These are phyloP conservation scores for Diplodia corticola DNA, from an alignment of 2,329 filamentous ascomycete species.

Conservation along the genomic window DNA sequence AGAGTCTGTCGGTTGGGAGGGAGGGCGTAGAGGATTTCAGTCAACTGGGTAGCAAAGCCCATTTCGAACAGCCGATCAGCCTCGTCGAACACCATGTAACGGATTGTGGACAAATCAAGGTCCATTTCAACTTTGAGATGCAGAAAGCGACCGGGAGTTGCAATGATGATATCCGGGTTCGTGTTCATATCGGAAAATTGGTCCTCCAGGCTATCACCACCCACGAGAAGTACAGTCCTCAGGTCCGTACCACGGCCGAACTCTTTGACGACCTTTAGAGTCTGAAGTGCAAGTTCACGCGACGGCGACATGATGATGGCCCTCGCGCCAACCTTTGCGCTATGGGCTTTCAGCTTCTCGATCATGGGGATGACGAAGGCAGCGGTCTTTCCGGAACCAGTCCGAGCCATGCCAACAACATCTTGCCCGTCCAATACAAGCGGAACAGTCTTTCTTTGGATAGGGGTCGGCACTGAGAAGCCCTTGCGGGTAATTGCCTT, in stretches of 20 bases:
- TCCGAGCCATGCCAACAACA: constrained; percentile 98
- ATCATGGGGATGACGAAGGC: constrained; percentile 99
- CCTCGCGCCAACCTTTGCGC: constrained; percentile 79
- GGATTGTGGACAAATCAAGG: constrained; percentile 83
- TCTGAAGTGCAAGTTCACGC: constrained; percentile 91
- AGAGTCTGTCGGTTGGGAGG: constrained; percentile 84
- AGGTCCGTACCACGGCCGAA: constrained; percentile 87
- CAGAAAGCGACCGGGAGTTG: constrained; percentile 92
- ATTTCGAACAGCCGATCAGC: constrained; percentile 97
- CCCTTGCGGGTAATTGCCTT: constrained; percentile 93
- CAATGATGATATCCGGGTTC: constrained; percentile 97
- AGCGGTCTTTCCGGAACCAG: constrained; percentile 97
- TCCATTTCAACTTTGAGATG: constrained; percentile 97
- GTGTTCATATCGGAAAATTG: constrained; percentile 90
- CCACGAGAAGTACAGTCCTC: constrained; percentile 85
- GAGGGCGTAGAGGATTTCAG: constrained; percentile 87
- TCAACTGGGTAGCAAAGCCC: constrained; percentile 92
- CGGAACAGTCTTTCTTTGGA: constrained; percentile 95
- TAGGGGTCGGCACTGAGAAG: constrained; percentile 93
- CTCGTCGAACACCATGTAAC: constrained; percentile 96
- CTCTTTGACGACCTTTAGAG: constrained; percentile 94
- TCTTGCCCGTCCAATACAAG: constrained; percentile 86
- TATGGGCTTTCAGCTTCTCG: constrained; percentile 86
- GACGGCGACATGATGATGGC: constrained; percentile 90
- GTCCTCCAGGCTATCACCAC: constrained; percentile 93